phyloP scores from a whole-genome alignment of 768 basidiomycete species.

The Boletales sp. region DNA sequence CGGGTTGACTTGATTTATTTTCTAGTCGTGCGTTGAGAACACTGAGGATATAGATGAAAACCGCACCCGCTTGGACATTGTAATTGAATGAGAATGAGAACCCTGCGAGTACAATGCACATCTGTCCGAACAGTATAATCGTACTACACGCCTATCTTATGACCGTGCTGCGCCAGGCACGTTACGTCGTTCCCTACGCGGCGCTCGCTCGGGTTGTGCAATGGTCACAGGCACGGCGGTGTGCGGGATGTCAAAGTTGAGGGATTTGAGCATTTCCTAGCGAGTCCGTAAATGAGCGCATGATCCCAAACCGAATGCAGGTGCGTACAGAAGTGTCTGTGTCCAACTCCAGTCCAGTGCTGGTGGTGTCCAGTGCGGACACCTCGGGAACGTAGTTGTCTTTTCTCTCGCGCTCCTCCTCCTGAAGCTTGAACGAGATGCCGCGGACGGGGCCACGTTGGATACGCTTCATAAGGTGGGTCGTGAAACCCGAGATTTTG shows the following conservation, averaged over 20 bases:
- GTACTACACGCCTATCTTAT: slow-evolving; percentile 6
- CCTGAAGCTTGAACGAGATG: slow-evolving; percentile 99
- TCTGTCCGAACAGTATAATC: too few relatives aligned
- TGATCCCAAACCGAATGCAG: neutral
- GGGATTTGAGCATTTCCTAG: slow-evolving; percentile 81
- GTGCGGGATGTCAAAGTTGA: slow-evolving; percentile 94
- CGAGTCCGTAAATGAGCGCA: neutral
- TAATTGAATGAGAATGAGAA: too few relatives aligned
- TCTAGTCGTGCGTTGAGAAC: slow-evolving; percentile 9
- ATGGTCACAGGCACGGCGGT: slow-evolving; percentile 63
- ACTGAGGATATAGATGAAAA: too few relatives aligned
- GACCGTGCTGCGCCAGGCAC: slow-evolving; percentile 77
- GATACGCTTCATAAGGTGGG: slow-evolving; percentile 99
- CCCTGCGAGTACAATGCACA: too few relatives aligned
- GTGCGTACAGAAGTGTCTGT: slow-evolving; percentile 83
- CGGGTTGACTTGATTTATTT: neutral
- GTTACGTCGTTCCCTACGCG: slow-evolving; percentile 69
- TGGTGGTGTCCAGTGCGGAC: slow-evolving; percentile 84
- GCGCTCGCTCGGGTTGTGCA: slow-evolving; percentile 64
- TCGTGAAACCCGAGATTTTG: slow-evolving; percentile 99
- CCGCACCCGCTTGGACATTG: too few relatives aligned
- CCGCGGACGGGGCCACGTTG: slow-evolving; percentile 97
- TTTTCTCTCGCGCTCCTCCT: slow-evolving; percentile 98
- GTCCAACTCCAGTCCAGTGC: slow-evolving; percentile 81
- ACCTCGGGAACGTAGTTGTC: slow-evolving; percentile 99